Evolutionary conservation across 1,284 basidiomycete species (phyloP), one percentile per base, ranked within the genome.

Genomic region (Cryptococcus sp.): DNA sequence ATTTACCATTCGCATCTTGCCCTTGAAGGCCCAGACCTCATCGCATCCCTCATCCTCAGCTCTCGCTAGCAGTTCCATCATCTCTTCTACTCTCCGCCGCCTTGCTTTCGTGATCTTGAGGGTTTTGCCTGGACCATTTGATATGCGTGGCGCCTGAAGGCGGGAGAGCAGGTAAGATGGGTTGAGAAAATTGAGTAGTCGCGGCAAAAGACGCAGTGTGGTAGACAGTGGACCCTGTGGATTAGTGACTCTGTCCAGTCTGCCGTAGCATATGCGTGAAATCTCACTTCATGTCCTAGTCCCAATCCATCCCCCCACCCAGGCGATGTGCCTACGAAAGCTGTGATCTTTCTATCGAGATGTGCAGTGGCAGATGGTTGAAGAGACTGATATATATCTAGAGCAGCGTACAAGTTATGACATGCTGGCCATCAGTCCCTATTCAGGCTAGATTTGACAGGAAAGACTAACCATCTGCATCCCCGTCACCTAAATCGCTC

Each of bases 31-130:
- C 47, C 87, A 72, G 2, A 89, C 90, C 56, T 91, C 88, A 46
- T 71, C 74, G 67, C 88, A 84, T 2, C 91, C 91, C 41, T 86
- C 74, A 51, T 86, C 85, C 9, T 85, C 83, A 0, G 91, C 88
- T 69, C 88, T 84, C 48, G 86, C 82, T 25, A 93, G 72, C 13
- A 92, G 69, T 62, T 86, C 85, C 13, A 89, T 65, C 32, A 89
- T 83, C 64, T 87, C 87, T 61, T 87, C 83, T 2, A 85, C 83
- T 43, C 63, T 60, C n/a, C 64, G 63, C 21, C 58, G 53, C 34
- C 62, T 55, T 21, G 54, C 55, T 42, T 54, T 53, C 28, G 50
- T 49, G 78, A 57, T 78, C 78, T 22, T 76, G 72, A 7, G 80
- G 4, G 25, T 47, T 16, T 25, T 44, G 21, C 40, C 23, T 39